A percentile compares a stretch with the other conserved stretches of the same genome.
phyloP scores from a whole-genome alignment of 805 yeast genomes.

The Candida tibetensis region DNA sequence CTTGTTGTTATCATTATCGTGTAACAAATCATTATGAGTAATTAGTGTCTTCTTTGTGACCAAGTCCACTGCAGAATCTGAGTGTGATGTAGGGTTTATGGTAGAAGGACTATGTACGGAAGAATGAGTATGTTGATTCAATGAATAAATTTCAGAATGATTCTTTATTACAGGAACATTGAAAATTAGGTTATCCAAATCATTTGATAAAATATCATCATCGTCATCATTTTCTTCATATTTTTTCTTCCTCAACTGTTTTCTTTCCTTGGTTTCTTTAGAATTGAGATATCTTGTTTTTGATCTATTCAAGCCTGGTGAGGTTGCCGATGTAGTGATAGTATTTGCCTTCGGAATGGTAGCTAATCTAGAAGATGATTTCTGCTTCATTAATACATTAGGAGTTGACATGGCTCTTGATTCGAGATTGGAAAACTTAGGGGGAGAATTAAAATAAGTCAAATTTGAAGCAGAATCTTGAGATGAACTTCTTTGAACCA shows the following conservation, averaged over 20 bases:
- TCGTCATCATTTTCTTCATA: constrained; percentile 43
- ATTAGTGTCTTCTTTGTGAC: constrained; percentile 6
- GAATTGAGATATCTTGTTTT: constrained; percentile 35
- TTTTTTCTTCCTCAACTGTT: constrained; percentile 34
- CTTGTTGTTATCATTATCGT: constrained; percentile 22
- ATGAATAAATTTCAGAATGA: constrained; percentile 30
- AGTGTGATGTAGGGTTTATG: constrained; percentile 1
- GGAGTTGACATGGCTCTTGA: background rate
- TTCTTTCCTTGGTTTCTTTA: constrained; percentile 38
- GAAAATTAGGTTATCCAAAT: constrained; percentile 36
- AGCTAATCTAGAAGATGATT: background rate
- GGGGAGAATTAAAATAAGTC: constrained; percentile 1
- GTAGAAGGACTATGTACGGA: constrained; percentile 5
- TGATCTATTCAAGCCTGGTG: constrained; percentile 22
- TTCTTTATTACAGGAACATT: constrained; percentile 43
- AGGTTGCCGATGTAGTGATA: background rate
- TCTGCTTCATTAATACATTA: background rate
- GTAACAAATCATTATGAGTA: constrained; percentile 26
- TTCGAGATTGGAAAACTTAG: constrained; percentile 2
- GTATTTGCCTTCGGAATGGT: background rate
- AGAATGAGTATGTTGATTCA: constrained; percentile 19
- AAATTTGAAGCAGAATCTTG: constrained; percentile 2
- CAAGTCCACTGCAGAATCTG: background rate
- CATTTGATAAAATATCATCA: constrained; percentile 37
- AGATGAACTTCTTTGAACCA: background rate